Evolutionary conservation across 805 yeast species (phyloP).

Genomic region (Candida oleophila): DNA sequence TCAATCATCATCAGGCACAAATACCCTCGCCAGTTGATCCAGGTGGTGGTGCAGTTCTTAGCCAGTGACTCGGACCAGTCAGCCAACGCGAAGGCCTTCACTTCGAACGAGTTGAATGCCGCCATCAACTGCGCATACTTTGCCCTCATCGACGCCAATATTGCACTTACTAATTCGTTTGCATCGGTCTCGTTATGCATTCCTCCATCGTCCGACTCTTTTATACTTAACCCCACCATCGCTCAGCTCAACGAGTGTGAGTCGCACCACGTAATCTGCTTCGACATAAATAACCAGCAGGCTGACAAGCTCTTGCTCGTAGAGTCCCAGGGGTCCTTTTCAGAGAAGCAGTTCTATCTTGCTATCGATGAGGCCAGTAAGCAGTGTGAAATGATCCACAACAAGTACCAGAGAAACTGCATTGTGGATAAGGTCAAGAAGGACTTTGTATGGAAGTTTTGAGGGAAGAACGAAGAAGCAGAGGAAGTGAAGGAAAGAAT

Average conservation of each 20-base stretch:
- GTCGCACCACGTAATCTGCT: conserved; percentile 69
- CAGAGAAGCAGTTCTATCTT: conserved; percentile 50
- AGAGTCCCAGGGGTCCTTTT: conserved; percentile 73
- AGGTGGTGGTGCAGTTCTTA: conserved; percentile 42
- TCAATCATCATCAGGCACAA: conserved; percentile 57
- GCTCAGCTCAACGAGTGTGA: conserved; percentile 40
- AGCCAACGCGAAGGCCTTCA: conserved; percentile 17
- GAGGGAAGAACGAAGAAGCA: too few species aligned
- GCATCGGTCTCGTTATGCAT: conserved; percentile 54
- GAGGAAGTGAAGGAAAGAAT: too few species aligned
- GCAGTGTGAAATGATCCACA: conserved; percentile 46
- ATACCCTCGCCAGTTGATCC: conserved; percentile 72
- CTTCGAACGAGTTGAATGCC: conserved; percentile 57
- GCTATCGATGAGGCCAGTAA: conserved; percentile 53
- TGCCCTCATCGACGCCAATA: conserved; percentile 79
- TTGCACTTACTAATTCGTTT: conserved; percentile 65
- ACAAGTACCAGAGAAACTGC: conserved; percentile 42
- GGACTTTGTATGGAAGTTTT: conserved; percentile 59
- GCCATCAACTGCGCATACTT: conserved; percentile 71
- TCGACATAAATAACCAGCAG: conserved; percentile 49
- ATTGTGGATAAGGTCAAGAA: conserved; percentile 47
- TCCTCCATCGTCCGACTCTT: conserved; percentile 15
- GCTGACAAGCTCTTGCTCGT: conserved; percentile 59
- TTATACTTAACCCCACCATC: conserved; percentile 46
- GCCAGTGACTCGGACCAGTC: conserved; percentile 20